These are phyloP conservation scores for Lecanicillium sp. DNA, from an alignment of 2,329 filamentous ascomycete species.

Conservation along the genomic window DNA sequence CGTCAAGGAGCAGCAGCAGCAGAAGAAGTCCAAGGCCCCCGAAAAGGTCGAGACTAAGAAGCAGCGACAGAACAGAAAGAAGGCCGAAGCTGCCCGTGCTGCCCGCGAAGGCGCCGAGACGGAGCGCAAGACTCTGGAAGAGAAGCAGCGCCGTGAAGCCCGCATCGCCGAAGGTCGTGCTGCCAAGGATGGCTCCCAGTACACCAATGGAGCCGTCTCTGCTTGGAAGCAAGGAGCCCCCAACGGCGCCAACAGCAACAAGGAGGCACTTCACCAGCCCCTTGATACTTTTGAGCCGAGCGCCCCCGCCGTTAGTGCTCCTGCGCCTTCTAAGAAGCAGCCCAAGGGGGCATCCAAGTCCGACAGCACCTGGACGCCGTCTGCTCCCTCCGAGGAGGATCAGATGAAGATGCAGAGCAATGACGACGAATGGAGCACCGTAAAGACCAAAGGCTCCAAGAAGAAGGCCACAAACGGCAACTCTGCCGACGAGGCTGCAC, in stretches of 20 bases:
- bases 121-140: conserved; percentile 64
- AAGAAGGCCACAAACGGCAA: conserved; percentile 31
- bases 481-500: conserved; percentile 25
- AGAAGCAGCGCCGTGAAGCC: conserved; percentile 76
- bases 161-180: conserved; percentile 75
- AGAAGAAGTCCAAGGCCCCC: conserved; percentile 54
- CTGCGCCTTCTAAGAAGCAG: conserved; percentile 20
- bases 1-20: conserved; percentile 55
- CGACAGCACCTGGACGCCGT: conserved; percentile 36
- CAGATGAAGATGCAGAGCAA: conserved; percentile 49
- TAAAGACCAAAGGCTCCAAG: conserved; percentile 39
- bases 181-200: conserved; percentile 69
- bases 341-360: conserved; percentile 21
- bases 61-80: conserved; percentile 85
- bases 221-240: conserved; percentile 32
- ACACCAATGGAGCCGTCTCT: conserved; percentile 35
- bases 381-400: conserved; percentile 52
- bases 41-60: conserved; percentile 82
- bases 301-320: neutral
- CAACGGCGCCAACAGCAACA: conserved; percentile 25
- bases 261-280: conserved; percentile 32
- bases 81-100: conserved; percentile 72
- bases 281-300: conserved; percentile 47
- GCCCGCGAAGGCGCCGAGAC: conserved; percentile 70
- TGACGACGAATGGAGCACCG: conserved; percentile 52